Evolutionary conservation across 371 early-diverging fungal species (phyloP), one percentile per base, ranked within the genome.

Genomic region (Mucor irregularis): DNA sequence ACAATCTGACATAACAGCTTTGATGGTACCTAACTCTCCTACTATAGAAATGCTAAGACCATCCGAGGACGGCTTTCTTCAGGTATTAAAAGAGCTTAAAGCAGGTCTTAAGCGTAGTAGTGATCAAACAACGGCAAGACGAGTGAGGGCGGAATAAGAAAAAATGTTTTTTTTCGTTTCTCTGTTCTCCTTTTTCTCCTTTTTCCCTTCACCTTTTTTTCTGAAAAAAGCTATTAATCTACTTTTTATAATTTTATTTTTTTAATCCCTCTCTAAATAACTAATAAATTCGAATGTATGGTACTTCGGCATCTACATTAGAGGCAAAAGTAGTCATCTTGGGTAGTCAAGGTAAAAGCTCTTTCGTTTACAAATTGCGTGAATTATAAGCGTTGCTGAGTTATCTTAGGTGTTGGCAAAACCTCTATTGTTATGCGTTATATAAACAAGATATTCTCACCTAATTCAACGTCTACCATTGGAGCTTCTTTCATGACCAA

Each of bases 401-500:
- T 37, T 7, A 34, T 25, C 7, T 19, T 42, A 90, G 90, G 88
- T 47, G 90, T 90, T 48, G 91, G 91, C 37, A 90, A 90, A 71
- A 89, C 91, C 16, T 90, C 91, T 49, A 79, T 90, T 46, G 89
- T 89, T n/a, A 81, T 85, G n/a, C 82, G 91, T 28, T 90, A 87
- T 64, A 85, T 90, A 46, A 81, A 84, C 60, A 88, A 81, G 56
- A 88, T 89, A 13, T 90, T 90, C 62, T 82, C 91, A 21, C 85
- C 86, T 54, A 86, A 88, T 61, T 87, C 85, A 40, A 83, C 89
- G n/a, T 88, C 89, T 19, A 90, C 91, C 35, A 88, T 90, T 59
- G 91, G 91, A 33, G 91, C 89, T 25, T 87, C 87, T n/a, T 90
- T 90, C 63, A 84, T 87, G 76, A 87, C 89, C 6, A 87, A 85